Base-by-base conservation (phyloP, 2,329 filamentous ascomycete species). In the Fusarium heterosporum region DNA sequence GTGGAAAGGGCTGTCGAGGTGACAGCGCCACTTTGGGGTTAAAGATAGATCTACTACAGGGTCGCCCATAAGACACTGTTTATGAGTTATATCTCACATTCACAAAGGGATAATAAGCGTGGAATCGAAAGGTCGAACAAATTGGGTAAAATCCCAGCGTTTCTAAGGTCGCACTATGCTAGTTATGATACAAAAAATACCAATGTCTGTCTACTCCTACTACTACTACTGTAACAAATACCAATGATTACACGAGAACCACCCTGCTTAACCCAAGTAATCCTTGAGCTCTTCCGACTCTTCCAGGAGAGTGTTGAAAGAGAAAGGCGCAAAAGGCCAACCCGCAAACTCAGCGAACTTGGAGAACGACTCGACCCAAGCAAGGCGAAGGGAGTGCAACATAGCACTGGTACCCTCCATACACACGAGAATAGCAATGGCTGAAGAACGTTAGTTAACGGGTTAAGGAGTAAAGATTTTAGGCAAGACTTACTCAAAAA, bases 391-490 rank as follows among this genome's bases (percentile, higher is more conserved):
- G 62, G 90, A 93, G 82, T 97, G 93, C 81, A 97, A 85, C 94
- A 97, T 97, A 73, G 94, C 94, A 80, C 91, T 95, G 30, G 95
- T 97, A 68, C 94, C 94, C 78, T 97, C 94, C 94, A 97, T 97
- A 73, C 96, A 89, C 72, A 96, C 95, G 58, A 97, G 83, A 69
- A 97, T 85, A 66, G 80, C 80, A 68, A 82, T 81, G 28, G 80
- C 80, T 82, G 17, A 8, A 22, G 4, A 11, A 8, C 14, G 66
- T 80, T 70, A 80, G 76, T 52, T 19, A 42, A 10, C 22, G 38
- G 17, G 7, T 13, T 9, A 8, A 4, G 9, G 49, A 10, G 8
- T 4, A 1, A 8, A 13, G n/a, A 10, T 36, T 6, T 8, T 12
- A n/a, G 14, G 19, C 14, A n/a, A 2, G 17, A 75, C 79, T 76